Percentiles rank a stretch among this genome's conserved stretches.
Evolutionary conservation across 2,329 filamentous ascomycete genomes (phyloP).

Genomic region (Colletotrichum melonis): DNA sequence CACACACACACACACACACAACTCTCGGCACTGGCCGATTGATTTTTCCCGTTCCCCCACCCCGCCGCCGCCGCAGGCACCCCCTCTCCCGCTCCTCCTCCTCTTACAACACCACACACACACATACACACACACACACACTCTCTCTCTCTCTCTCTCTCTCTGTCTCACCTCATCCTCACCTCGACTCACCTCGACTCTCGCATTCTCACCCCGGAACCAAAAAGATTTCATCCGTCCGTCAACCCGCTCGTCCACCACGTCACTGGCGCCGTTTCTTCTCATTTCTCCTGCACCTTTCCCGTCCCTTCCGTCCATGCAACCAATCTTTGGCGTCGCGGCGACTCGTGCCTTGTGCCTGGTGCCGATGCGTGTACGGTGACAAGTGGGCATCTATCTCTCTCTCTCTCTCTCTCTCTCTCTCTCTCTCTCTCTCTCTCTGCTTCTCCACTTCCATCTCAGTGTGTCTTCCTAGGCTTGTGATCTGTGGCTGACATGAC

Average conservation of each 20-base stretch:
- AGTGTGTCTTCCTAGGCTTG: neutral
- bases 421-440: neutral
- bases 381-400: neutral
- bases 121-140: too few species aligned
- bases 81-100: neutral
- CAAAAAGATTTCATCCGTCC: neutral
- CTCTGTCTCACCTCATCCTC: neutral
- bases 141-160: neutral
- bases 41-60: neutral
- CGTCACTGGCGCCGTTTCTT: neutral
- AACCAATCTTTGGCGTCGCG: neutral
- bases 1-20: neutral
- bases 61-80: neutral
- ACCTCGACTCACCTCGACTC: neutral
- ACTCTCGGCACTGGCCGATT: conserved; percentile 26
- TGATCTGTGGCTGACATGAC: conserved; percentile 33
- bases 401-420: neutral
- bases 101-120: neutral
- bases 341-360: neutral
- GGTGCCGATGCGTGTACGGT: neutral
- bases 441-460: neutral
- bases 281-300: neutral
- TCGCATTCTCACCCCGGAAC: neutral
- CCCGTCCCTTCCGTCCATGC: neutral
- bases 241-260: neutral